phyloP scores from a whole-genome alignment of 371 early-diverging fungal genomes.

The Mortierella sp. region DNA sequence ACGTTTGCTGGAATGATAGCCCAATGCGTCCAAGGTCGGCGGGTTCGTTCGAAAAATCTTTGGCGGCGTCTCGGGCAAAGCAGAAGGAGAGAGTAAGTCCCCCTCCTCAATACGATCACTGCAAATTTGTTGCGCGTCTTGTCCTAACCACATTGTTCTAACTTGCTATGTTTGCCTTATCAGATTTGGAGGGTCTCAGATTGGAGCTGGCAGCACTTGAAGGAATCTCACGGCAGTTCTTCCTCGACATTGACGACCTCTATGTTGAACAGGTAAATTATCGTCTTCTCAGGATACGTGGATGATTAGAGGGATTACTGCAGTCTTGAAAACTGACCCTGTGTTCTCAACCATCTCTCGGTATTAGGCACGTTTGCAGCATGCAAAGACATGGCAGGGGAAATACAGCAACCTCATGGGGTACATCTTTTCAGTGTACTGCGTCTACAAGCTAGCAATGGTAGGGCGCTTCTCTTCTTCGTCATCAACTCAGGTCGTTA shows the following conservation, averaged over 20 bases:
- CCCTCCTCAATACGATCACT: not conserved
- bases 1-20: slow-evolving; percentile 9
- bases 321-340: not conserved
- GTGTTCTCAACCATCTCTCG: not conserved
- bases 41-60: slow-evolving; percentile 63
- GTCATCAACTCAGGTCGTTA: not conserved
- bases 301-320: not conserved
- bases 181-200: slow-evolving; percentile 57
- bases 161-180: not conserved
- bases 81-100: slow-evolving; percentile 54
- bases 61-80: slow-evolving; percentile 45
- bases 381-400: slow-evolving; percentile 84
- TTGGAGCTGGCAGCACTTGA: slow-evolving; percentile 77
- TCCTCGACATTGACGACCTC: slow-evolving; percentile 74
- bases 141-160: not conserved
- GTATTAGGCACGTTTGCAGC: slow-evolving; percentile 69
- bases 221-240: slow-evolving; percentile 71
- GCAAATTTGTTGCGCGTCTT: not conserved
- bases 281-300: not conserved
- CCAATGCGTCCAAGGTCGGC: slow-evolving; percentile 56
- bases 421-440: slow-evolving; percentile 88
- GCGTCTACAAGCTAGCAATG: slow-evolving; percentile 88
- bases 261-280: slow-evolving; percentile 66
- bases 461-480: slow-evolving; percentile 54
- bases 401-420: slow-evolving; percentile 83